phyloP scores from a whole-genome alignment of 129 eudicot species.

The Helianthus tuberosus region DNA sequence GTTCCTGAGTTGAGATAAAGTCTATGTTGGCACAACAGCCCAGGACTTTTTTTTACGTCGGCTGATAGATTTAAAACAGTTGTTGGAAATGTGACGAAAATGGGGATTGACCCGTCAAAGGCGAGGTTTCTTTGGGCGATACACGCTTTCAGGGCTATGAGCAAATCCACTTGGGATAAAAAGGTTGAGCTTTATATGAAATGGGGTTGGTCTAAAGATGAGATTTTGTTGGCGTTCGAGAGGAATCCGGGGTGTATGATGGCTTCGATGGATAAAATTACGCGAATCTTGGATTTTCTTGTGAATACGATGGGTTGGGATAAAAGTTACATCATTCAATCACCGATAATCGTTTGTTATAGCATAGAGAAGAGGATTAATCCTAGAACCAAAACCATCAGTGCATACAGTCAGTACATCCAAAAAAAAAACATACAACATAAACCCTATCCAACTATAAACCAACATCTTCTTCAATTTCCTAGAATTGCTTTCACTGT shows the following conservation, averaged over 20 bases:
- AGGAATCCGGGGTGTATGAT: constrained; percentile 44
- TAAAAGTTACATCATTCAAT: constrained; percentile 20
- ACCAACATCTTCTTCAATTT: too few species aligned
- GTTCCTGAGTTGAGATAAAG: constrained; percentile 37
- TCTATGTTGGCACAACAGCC: constrained; percentile 34
- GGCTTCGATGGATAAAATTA: constrained; percentile 40
- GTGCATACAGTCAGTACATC: too few species aligned
- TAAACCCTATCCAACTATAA: too few species aligned
- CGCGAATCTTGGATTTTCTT: constrained; percentile 44
- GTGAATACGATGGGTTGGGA: constrained; percentile 50
- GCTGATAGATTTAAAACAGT: constrained; percentile 31
- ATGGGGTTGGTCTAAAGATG: constrained; percentile 52
- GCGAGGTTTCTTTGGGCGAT: constrained; percentile 41
- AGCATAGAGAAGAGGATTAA: constrained; percentile 49
- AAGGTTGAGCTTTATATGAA: constrained; percentile 45
- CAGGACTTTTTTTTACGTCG: constrained; percentile 16
- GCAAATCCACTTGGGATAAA: constrained; percentile 47
- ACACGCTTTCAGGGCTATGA: constrained; percentile 37
- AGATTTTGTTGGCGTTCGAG: constrained; percentile 44
- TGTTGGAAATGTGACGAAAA: constrained; percentile 35
- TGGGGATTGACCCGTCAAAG: constrained; percentile 45
- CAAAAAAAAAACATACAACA: too few species aligned
- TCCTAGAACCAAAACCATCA: too few species aligned
- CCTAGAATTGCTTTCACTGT: too few species aligned
- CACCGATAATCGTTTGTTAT: constrained; percentile 24